Evolutionary conservation across 129 eudicot genomes (phyloP), one percentile per base, ranked within the genome.

Genomic region (Tanacetum coccineum): DNA sequence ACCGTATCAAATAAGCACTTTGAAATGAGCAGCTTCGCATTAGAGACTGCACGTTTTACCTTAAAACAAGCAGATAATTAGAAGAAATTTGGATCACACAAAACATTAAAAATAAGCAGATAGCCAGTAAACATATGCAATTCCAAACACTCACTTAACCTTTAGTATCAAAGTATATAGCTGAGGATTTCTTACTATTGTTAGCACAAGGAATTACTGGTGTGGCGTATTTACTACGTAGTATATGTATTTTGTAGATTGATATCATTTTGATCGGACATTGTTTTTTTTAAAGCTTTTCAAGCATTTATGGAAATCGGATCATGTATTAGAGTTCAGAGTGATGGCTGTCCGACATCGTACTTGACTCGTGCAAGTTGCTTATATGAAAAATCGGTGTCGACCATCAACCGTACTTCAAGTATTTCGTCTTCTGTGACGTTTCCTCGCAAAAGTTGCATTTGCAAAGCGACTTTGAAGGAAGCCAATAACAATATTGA

Each of bases 401-500:
- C 62, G 14, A 64, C 76, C 15, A 49, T 44, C 20, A 53, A 15
- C 15, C 62, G 13, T 20, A n/a, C 40, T 40, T 59, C 72, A 1
- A 62, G 32, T 52, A 64, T 68, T 58, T 67, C 78, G 3, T 71
- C 63, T 53, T 30, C 14, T 69, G 59, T 57, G 25, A 22, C 39
- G 7, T 72, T 79, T 69, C 74, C 84, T 66, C 65, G 52, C 42
- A 72, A 74, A 57, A 30, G 13, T 28, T 58, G 15, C 50, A 4
- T 48, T 19, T 78, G 76, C 78, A 83, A 62, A 62, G 82, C 87
- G 13, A 62, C 82, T 68, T 59, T 70, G 20, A 87, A 76, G 51
- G 73, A 73, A 64, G 70, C 70, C 54, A 80, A 40, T 39, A 66
- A 32, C 58, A 70, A 51, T 9, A 52, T 63, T 14, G 70, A 28